Evolutionary conservation across 1,284 basidiomycete genomes (phyloP).

Genomic region (Ustilago nuda): DNA sequence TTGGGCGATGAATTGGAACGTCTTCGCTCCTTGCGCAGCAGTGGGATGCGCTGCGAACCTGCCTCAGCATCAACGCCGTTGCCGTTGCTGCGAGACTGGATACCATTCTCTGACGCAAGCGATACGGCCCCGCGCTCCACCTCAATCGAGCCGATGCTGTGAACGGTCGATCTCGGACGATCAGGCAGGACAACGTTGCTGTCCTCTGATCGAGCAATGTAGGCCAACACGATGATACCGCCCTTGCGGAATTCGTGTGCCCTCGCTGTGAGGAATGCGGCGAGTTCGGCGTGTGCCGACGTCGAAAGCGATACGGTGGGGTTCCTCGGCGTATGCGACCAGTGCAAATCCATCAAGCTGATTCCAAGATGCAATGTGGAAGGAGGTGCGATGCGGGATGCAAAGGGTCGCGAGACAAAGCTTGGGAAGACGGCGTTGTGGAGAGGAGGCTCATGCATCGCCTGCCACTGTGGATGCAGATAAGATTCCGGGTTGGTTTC

Average conservation of each 20-base stretch:
- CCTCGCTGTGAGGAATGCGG: slow-evolving; percentile 68
- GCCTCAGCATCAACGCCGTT: neutral
- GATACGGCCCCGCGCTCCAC: slow-evolving; percentile 16
- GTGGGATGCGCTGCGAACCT: slow-evolving; percentile 16
- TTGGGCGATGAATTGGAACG: slow-evolving; percentile 50
- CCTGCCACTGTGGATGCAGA: slow-evolving; percentile 64
- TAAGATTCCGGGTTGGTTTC: slow-evolving; percentile 65
- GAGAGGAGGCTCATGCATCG: slow-evolving; percentile 54
- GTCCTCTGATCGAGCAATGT: slow-evolving; percentile 68
- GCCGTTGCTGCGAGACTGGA: slow-evolving; percentile 4
- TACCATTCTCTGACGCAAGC: slow-evolving; percentile 6
- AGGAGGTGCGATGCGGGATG: slow-evolving; percentile 67
- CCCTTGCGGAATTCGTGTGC: slow-evolving; percentile 70
- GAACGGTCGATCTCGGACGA: slow-evolving; percentile 41
- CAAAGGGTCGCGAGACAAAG: slow-evolving; percentile 67
- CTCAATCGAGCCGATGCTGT: slow-evolving; percentile 26
- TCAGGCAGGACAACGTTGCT: slow-evolving; percentile 43
- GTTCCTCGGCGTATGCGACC: slow-evolving; percentile 67
- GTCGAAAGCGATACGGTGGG: slow-evolving; percentile 63
- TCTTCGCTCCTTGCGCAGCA: slow-evolving; percentile 44
- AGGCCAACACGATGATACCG: slow-evolving; percentile 69
- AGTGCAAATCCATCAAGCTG: slow-evolving; percentile 70
- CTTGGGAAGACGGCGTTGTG: slow-evolving; percentile 66
- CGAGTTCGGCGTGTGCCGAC: slow-evolving; percentile 69
- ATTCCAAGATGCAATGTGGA: slow-evolving; percentile 68